Base-by-base conservation (phyloP, 2,329 filamentous ascomycete genomes). In the Arthrobotrys pseudoclavata region DNA sequence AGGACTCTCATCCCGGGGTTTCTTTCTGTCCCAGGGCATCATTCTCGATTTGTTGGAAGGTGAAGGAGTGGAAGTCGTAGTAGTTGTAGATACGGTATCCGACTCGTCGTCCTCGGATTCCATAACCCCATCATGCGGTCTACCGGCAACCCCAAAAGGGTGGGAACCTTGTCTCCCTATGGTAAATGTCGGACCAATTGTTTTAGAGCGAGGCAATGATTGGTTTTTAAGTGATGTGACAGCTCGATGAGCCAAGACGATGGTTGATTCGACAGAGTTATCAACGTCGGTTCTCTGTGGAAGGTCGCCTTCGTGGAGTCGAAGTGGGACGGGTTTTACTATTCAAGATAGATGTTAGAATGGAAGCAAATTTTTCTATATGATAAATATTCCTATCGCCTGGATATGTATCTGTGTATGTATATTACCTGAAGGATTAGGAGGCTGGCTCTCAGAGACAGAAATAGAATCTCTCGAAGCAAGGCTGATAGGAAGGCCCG, bases 41-140 rank as follows among this genome's bases (percentile, higher is more conserved):
- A 79, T 79, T 69, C 42, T 64, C 29, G 62, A 22, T 29, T 64
- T 68, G 10, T 24, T 15, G 15, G 31, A 7, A 45, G 62, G 29
- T 20, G 69, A 71, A 31, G 29, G n/a, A 4, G 26, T 37, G 29
- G 55, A 26, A 26, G 18, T 60, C 55, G 55, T 60, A n/a, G 60
- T 37, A 15, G 60, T 37, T 45, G 62, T 57, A 60, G 75, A 79
- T 34, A 50, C 75, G 69, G 45, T 69, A 57, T 74, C 75, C 18
- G 69, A 72, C 60, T 74, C 75, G 68, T 72, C 68, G 68, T 74
- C 69, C 53, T 69, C 69, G 64, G 55, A 67, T 72, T 72, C 75
- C 75, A 74, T 60, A 74, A 74, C 67, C 69, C 55, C 69, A 74
- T 79, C 75, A 79, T 74, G 75, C 68, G 66, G 13, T 70, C 55